phyloP scores from a whole-genome alignment of 2,329 filamentous ascomycete genomes.

The Colletotrichum paranaense region DNA sequence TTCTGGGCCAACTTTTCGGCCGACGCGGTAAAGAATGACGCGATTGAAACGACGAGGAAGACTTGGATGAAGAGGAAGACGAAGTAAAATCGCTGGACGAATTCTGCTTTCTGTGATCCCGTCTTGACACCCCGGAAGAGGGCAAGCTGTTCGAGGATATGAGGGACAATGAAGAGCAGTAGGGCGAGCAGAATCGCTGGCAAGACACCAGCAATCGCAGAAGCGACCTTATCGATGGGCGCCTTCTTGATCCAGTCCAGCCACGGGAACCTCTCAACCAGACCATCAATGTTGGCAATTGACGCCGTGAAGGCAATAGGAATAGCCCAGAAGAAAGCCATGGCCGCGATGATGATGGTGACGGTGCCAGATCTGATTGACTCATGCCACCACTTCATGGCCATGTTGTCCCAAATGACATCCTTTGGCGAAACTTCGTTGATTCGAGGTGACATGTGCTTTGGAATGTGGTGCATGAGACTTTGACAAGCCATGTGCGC shows the following conservation, averaged over 20 bases:
- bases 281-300: conserved; percentile 78
- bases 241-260: conserved; percentile 75
- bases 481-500: conserved; percentile 98
- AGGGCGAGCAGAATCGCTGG: conserved; percentile 82
- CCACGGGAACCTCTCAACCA: conserved; percentile 76
- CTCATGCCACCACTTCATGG: conserved; percentile 91
- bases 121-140: conserved; percentile 84
- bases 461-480: conserved; percentile 88
- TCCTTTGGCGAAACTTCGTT: conserved; percentile 96
- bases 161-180: conserved; percentile 82
- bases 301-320: conserved; percentile 90
- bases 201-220: conserved; percentile 83
- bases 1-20: conserved; percentile 72
- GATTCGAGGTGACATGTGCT: conserved; percentile 90
- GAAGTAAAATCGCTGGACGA: conserved; percentile 95
- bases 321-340: conserved; percentile 90
- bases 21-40: conserved; percentile 75
- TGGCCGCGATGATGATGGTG: conserved; percentile 72
- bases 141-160: conserved; percentile 81
- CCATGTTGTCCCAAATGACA: conserved; percentile 98
- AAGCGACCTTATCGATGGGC: conserved; percentile 69
- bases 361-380: conserved; percentile 79
- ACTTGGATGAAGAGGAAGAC: conserved; percentile 94
- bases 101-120: conserved; percentile 79
- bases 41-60: conserved; percentile 91